Evolutionary conservation across 768 basidiomycete genomes (phyloP), one percentile per base, ranked within the genome.

Genomic region (Rhizopogon vulgaris): DNA sequence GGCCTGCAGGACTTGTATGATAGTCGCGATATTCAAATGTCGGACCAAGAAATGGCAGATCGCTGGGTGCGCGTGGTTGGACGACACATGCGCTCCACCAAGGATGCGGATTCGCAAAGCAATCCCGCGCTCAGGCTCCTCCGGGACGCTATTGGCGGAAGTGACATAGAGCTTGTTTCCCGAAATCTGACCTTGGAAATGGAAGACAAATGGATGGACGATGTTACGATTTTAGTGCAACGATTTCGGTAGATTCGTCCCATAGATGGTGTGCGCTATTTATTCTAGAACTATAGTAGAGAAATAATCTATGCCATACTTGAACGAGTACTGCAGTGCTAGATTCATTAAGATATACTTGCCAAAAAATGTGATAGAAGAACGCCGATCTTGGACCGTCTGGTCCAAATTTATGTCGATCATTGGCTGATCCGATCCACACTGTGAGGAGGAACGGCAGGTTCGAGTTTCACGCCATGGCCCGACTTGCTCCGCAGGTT

Each of bases 191-290:
- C 77, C 7, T 64, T 78, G 40, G 78, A 78, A 62, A 77, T 77
- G 70, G 72, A 72, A 50, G 75, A 74, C 37, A 69, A 69, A 50
- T 78, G 76, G 77, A 72, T 78, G 63, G 78, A 78, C 54, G 76
- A 78, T 53, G 69, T 73, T 17, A 78, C 76, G 7, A 65, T 78
- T 24, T 52, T 78, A 18, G 70, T 78, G 45, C 76, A 75, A 50
- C 66, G 66, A 48, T 60, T 73, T 17, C 68, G 41, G 49, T 36
- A 38, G 39, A 25, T 32, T 30, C 10, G n/a, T 4, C 28, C 46
- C 24, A 38, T 37, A 12, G 28, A 15, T 34, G 38, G 43, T 22
- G 14, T 51, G 51, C 37, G 48, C 48, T 49, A 48, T 37, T 66
- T 56, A 66, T 53, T 34, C 46, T 43, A 14, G 36, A 47, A n/a